These are phyloP conservation scores for Lobosporangium transversale DNA, from an alignment of 192 early-diverging fungal genomes.

Conservation along the genomic window DNA sequence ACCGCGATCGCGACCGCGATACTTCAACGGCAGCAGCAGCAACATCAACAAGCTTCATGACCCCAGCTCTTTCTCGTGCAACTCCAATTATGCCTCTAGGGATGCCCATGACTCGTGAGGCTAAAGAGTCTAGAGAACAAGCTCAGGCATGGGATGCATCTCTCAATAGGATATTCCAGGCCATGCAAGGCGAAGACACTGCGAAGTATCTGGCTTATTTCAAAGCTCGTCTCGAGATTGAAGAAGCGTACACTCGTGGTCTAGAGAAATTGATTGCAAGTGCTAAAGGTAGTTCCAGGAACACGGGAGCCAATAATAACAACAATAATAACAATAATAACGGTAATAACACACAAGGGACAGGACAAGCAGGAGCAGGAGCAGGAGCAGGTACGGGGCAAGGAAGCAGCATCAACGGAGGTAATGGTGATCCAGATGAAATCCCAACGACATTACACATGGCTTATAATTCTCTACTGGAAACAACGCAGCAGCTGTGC, in stretches of 20 bases:
- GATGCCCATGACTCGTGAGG: slow-evolving; percentile 41
- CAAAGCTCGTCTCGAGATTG: slow-evolving; percentile 40
- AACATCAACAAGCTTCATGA: no score
- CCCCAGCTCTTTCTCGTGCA: slow-evolving; percentile 32
- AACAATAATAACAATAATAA: slow-evolving; percentile 5
- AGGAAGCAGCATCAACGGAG: background rate
- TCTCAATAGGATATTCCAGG: slow-evolving; percentile 45
- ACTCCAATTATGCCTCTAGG: slow-evolving; percentile 42
- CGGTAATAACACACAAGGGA: no score
- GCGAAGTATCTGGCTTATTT: slow-evolving; percentile 38
- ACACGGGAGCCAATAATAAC: background rate
- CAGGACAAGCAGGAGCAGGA: slow-evolving; percentile 1
- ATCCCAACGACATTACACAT: slow-evolving; percentile 45
- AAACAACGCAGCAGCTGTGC: slow-evolving; percentile 15
- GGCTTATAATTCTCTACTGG: slow-evolving; percentile 30
- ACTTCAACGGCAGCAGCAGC: no score
- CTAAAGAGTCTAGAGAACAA: slow-evolving; percentile 40
- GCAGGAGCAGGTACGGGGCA: background rate
- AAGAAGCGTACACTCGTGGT: slow-evolving; percentile 33
- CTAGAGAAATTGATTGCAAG: slow-evolving; percentile 30
- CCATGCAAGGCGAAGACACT: slow-evolving; percentile 50
- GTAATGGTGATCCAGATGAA: slow-evolving; percentile 36
- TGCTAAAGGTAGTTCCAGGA: slow-evolving; percentile 17
- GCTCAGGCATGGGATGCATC: slow-evolving; percentile 35
- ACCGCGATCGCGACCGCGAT: no score